Evolutionary conservation across 2,329 filamentous ascomycete genomes (phyloP), one percentile per base, ranked within the genome.

Genomic region (Alternaria sp.): DNA sequence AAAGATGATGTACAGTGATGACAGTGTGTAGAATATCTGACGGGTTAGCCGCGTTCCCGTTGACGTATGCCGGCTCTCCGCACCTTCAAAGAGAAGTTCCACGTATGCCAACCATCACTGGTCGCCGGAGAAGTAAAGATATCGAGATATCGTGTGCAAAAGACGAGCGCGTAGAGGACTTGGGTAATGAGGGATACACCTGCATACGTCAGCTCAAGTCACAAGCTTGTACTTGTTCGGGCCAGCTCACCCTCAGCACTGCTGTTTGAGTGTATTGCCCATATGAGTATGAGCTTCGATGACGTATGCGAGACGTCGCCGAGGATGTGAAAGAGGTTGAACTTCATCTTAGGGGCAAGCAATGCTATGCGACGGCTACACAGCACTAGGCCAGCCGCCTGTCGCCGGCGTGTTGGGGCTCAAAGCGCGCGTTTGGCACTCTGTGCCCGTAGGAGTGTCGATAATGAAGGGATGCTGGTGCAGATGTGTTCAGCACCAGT

Each of bases 101-200:
- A 79, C 58, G 61, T 69, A 42, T 74, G 74, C 65, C 68, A 68
- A 45, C 65, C 72, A 61, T 78, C 73, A 7, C 54, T 62, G 7
- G 67, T 72, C 1, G 67, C 64, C 23, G 86, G 83, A 1, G 66
- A 66, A 7, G 64, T 72, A 75, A 96, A 92, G 65, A 97, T 81
- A 75, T 97, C 91, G 64, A 94, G 86, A 79, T 98, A 98, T 60
- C 94, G 88, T 4, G 92, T 89, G 72, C 88, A 83, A 80, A 97
- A 98, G 57, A 98, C 93, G 63, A 90, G 77, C 54, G 89, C 87
- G 80, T 98, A 98, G 65, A 97, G 87, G 55, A 88, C 84, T 79
- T 98, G 94, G 1, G 91, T 97, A 71, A 98, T 91, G 73, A 97
- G 88, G 24, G 93, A 97, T 61, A 97, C 90, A 59, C 93, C 90